These are phyloP conservation scores for Triticum monococcum DNA, from an alignment of 176 grass and related monocot species.

Conservation along the genomic window DNA sequence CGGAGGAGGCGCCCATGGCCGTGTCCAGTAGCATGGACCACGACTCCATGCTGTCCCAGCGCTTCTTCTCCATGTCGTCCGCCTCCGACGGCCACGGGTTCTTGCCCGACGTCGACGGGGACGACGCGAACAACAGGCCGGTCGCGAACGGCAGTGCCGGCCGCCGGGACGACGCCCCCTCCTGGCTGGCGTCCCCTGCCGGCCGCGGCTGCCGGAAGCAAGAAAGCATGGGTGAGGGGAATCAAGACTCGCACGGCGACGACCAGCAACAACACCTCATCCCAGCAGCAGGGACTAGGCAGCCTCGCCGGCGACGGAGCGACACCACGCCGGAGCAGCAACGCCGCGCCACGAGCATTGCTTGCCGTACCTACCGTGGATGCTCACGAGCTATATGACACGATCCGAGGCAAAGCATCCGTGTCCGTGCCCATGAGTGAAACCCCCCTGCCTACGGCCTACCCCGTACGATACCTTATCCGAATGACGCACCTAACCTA, in stretches of 20 bases:
- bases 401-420: slow-evolving; percentile 15
- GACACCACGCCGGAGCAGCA: slow-evolving; percentile 14
- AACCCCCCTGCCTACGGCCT: background rate
- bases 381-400: background rate
- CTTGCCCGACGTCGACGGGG: slow-evolving; percentile 44
- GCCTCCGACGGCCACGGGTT: slow-evolving; percentile 39
- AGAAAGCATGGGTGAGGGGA: slow-evolving; percentile 41
- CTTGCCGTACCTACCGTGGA: background rate
- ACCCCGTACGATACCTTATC: slow-evolving; percentile 10
- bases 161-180: slow-evolving; percentile 14
- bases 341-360: slow-evolving; percentile 30
- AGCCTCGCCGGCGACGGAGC: background rate
- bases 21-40: slow-evolving; percentile 94
- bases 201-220: slow-evolving; percentile 53
- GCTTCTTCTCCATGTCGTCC: slow-evolving; percentile 98
- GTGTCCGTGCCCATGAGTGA: background rate
- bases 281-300: background rate
- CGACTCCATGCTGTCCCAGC: slow-evolving; percentile 98
- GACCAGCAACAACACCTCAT: background rate
- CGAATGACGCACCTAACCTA: background rate
- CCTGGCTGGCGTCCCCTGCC: slow-evolving; percentile 38
- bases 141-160: slow-evolving; percentile 33
- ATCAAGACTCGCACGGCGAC: background rate
- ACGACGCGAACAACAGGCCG: slow-evolving; percentile 30
- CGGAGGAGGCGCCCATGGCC: slow-evolving; percentile 24